Conservation (phyloP, 2,329 filamentous ascomycete genomes). For the Balansia obtecta region DNA sequence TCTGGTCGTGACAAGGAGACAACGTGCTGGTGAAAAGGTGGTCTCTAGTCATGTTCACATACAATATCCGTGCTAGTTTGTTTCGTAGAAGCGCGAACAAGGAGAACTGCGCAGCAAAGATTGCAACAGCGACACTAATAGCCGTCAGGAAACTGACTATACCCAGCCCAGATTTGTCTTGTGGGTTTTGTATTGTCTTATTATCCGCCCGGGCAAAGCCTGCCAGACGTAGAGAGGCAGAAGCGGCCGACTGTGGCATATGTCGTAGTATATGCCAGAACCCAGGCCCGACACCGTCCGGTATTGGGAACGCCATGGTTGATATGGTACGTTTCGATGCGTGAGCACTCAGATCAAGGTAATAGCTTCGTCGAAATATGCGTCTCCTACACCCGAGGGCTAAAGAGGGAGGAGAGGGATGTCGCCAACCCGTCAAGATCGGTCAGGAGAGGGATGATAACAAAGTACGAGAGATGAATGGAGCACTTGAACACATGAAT, state of each 20-base stretch:
- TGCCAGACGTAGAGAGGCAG: background rate
- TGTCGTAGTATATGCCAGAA: background rate
- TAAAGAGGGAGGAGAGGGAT: background rate
- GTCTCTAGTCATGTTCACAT: constrained; percentile 17
- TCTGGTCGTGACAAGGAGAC: background rate
- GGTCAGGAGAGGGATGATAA: background rate
- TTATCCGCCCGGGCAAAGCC: constrained; percentile 4
- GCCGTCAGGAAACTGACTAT: constrained; percentile 47
- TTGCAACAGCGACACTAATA: constrained; percentile 44
- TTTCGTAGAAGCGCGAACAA: constrained; percentile 68
- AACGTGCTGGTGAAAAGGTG: constrained; percentile 6
- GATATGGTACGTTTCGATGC: background rate
- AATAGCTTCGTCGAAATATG: background rate
- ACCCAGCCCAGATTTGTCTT: constrained; percentile 31
- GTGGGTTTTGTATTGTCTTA: constrained; percentile 12
- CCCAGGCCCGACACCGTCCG: background rate
- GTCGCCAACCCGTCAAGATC: background rate
- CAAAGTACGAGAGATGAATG: background rate
- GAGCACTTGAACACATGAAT: background rate
- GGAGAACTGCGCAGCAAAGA: constrained; percentile 52
- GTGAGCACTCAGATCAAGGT: background rate
- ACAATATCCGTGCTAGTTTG: constrained; percentile 76
- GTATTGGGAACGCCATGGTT: constrained; percentile 2
- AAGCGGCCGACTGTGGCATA: background rate
- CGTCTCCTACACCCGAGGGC: background rate